Evolutionary conservation across 768 basidiomycete genomes (phyloP).

Genomic region (Cystoderma amianthinum): DNA sequence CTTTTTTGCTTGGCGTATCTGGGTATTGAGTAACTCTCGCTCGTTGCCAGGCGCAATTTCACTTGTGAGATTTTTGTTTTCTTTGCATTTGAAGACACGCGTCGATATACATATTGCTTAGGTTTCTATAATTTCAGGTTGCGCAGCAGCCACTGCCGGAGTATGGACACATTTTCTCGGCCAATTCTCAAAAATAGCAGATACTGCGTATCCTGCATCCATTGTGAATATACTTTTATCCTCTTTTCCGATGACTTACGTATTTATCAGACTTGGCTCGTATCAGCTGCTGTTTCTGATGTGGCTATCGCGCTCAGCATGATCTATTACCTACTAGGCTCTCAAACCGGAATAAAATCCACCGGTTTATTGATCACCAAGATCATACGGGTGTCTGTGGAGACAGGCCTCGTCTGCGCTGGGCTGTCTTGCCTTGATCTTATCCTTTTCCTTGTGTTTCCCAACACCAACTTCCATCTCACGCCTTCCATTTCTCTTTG

Average conservation of each 20-base stretch:
- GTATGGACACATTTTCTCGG: conserved; percentile 3
- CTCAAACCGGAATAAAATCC: conserved; percentile 12
- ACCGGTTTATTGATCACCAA: conserved; percentile 11
- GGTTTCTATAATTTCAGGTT: conserved; percentile 8
- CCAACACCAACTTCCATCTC: conserved; percentile 14
- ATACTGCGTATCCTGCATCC: not conserved
- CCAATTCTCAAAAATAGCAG: conserved; percentile 3
- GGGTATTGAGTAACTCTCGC: conserved; percentile 4
- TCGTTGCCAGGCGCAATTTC: conserved; percentile 4
- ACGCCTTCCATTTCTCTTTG: conserved; percentile 13
- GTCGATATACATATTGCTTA: not conserved
- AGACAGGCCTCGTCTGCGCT: conserved; percentile 15
- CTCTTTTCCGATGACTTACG: not conserved
- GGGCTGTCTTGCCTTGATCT: conserved; percentile 13
- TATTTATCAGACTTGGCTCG: conserved; percentile 10
- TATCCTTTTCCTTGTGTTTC: conserved; percentile 10
- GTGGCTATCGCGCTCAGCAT: conserved; percentile 13
- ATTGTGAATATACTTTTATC: not conserved
- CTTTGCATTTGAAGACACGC: not conserved
- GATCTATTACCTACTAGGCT: conserved; percentile 11
- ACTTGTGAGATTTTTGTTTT: conserved; percentile 2
- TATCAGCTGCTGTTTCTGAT: conserved; percentile 14
- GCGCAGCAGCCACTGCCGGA: conserved; percentile 6
- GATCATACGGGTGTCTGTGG: conserved; percentile 13
- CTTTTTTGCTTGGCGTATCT: conserved; percentile 13